Conservation (phyloP, 2,329 filamentous ascomycete genomes). For the Neofusicoccum cordaticola region DNA sequence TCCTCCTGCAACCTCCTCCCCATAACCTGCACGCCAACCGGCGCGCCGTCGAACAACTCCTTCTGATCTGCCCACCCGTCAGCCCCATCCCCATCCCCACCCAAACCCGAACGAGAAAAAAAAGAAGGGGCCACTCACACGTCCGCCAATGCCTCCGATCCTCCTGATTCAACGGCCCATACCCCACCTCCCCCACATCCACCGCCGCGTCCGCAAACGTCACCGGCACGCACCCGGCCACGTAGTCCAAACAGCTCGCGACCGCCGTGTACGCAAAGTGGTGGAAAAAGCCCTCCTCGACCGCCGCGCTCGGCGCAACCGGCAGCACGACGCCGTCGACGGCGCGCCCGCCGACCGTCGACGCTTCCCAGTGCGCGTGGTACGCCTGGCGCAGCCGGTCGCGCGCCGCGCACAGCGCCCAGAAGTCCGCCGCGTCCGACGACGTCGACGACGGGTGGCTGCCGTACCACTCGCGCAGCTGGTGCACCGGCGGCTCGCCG, state of each 20-base stretch:
- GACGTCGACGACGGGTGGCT: neutral
- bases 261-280: conserved; percentile 18
- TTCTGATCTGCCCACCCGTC: conserved; percentile 16
- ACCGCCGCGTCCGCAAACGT: neutral
- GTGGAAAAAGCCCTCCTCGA: conserved; percentile 18
- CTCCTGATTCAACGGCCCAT: neutral
- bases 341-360: no score
- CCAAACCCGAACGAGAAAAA: no score
- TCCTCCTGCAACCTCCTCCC: conserved; percentile 25
- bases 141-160: neutral
- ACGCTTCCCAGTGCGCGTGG: neutral
- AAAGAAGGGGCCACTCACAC: neutral
- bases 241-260: neutral
- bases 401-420: neutral
- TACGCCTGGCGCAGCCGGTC: neutral
- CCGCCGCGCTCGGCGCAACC: conserved; percentile 12
- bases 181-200: neutral
- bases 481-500: conserved; percentile 20
- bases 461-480: conserved; percentile 16
- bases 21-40: conserved; percentile 26
- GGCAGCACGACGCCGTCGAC: no score
- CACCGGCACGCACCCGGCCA: conserved; percentile 1
- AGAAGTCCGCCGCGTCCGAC: neutral
- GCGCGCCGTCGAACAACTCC: conserved; percentile 21
- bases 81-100: neutral